These are phyloP conservation scores for Wickerhamiella pararugosa DNA, from an alignment of 1,139 yeast species.

Conservation along the genomic window DNA sequence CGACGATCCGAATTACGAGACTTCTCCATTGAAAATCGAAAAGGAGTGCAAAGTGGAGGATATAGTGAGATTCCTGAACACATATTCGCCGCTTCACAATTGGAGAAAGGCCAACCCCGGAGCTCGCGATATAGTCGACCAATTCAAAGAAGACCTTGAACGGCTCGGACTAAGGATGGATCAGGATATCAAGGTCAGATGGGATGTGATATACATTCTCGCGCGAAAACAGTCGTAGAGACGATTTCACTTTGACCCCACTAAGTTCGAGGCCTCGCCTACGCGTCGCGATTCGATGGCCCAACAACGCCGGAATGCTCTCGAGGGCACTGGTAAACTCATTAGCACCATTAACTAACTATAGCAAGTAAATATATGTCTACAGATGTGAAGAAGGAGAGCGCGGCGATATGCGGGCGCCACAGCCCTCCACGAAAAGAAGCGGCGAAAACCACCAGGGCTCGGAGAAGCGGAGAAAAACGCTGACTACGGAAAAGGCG, in stretches of 20 bases:
- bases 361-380: too few species aligned
- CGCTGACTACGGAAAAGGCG: background rate
- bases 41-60: conserved; percentile 31
- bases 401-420: too few species aligned
- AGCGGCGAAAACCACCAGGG: background rate
- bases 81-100: conserved; percentile 56
- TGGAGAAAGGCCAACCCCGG: conserved; percentile 35
- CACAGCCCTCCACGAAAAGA: background rate
- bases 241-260: background rate
- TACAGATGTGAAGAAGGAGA: too few species aligned
- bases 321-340: too few species aligned
- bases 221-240: background rate
- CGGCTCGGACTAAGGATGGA: background rate
- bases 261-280: background rate
- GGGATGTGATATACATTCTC: conserved; percentile 1
- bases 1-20: conserved; percentile 19
- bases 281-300: too few species aligned
- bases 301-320: too few species aligned
- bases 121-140: conserved; percentile 22
- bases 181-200: background rate
- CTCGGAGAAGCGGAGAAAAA: background rate
- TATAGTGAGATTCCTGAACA: conserved; percentile 36
- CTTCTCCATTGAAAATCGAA: conserved; percentile 28
- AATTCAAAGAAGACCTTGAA: conserved; percentile 28
- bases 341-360: too few species aligned